phyloP scores from a whole-genome alignment of 345 rosid species.

The Brassica carinata region DNA sequence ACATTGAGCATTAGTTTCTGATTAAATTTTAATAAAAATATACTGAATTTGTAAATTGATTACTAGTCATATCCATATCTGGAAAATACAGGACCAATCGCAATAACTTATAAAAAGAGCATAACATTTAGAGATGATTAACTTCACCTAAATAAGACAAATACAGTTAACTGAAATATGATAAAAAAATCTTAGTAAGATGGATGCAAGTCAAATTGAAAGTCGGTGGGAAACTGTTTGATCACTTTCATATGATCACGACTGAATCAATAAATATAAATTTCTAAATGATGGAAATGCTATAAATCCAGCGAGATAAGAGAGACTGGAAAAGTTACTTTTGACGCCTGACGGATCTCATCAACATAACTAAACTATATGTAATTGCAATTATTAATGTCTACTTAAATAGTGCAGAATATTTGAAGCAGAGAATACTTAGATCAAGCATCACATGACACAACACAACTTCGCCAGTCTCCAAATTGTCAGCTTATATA shows the following conservation, averaged over 20 bases:
- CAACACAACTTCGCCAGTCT: background rate
- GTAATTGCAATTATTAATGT: background rate
- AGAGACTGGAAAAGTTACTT: background rate
- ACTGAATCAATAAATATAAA: background rate
- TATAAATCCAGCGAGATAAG: background rate
- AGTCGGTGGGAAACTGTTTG: background rate
- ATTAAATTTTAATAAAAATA: background rate
- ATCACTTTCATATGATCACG: background rate
- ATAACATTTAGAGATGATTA: background rate
- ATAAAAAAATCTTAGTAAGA: background rate
- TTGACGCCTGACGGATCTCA: background rate
- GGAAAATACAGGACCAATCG: background rate
- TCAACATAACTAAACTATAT: background rate
- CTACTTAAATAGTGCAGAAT: background rate
- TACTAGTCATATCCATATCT: background rate
- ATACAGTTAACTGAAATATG: background rate
- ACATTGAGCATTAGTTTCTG: background rate
- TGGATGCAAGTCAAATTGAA: background rate
- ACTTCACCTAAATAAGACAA: background rate
- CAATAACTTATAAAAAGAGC: background rate
- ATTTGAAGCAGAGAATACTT: background rate
- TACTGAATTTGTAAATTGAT: background rate
- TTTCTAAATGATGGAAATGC: background rate
- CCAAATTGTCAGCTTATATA: background rate
- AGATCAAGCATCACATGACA: background rate